Evolutionary conservation across 306 rosid species (phyloP).

Genomic region (Cicer pinnatifidum): DNA sequence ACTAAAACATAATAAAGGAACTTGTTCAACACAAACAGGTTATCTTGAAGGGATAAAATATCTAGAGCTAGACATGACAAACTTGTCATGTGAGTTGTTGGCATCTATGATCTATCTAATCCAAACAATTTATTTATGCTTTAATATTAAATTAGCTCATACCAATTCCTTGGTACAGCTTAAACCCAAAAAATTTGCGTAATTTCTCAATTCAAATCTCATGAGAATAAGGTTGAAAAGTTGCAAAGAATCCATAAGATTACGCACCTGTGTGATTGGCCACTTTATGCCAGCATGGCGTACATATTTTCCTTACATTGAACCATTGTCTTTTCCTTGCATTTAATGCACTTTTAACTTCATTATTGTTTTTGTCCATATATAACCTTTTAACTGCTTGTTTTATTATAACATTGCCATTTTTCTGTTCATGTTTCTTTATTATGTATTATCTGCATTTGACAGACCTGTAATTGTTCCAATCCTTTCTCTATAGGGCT

Average conservation of each 20-base stretch:
- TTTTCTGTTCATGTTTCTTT: conserved; percentile 30
- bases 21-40: not conserved
- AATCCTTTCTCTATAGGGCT: conserved; percentile 56
- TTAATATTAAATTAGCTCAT: not conserved
- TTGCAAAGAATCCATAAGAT: not conserved
- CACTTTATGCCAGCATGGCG: not conserved
- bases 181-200: not conserved
- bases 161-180: not conserved
- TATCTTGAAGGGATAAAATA: not conserved
- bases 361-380: conserved; percentile 14
- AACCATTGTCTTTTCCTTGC: conserved; percentile 11
- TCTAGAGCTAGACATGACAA: not conserved
- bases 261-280: not conserved
- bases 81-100: not conserved
- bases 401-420: not conserved
- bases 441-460: not conserved
- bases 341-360: conserved; percentile 17
- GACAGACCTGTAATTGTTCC: conserved; percentile 39
- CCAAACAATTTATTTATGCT: not conserved
- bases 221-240: not conserved
- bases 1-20: not conserved
- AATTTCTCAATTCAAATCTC: not conserved
- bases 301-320: conserved; percentile 11
- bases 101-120: not conserved
- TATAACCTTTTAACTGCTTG: conserved; percentile 13